These are phyloP conservation scores for Calonectria fujianensis DNA, from an alignment of 2,329 filamentous ascomycete species.

Conservation along the genomic window DNA sequence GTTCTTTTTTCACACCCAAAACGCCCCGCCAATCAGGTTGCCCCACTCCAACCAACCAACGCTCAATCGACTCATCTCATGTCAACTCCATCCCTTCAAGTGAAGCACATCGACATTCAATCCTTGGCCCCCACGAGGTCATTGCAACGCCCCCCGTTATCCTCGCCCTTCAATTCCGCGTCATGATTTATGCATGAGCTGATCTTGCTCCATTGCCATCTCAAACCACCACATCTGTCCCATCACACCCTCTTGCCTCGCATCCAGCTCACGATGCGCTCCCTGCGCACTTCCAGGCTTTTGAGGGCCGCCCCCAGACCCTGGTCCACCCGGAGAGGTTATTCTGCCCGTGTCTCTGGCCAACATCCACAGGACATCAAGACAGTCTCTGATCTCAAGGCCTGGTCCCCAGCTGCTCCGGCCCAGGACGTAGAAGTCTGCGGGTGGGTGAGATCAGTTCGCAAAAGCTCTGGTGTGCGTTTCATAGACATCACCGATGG, in stretches of 20 bases:
- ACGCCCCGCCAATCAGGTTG: conserved; percentile 26
- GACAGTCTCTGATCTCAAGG: conserved; percentile 74
- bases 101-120: conserved; percentile 3
- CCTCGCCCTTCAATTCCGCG: neutral
- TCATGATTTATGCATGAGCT: conserved; percentile 7
- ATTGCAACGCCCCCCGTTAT: neutral
- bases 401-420: conserved; percentile 66
- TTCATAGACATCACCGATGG: conserved; percentile 94
- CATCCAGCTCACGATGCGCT: conserved; percentile 47
- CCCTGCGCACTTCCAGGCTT: conserved; percentile 43
- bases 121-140: conserved; percentile 32
- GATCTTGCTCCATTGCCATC: conserved; percentile 4
- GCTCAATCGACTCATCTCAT: conserved; percentile 26
- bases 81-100: conserved; percentile 7
- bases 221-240: conserved; percentile 9
- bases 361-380: conserved; percentile 59
- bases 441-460: conserved; percentile 88
- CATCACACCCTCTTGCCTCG: conserved; percentile 26
- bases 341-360: conserved; percentile 59
- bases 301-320: conserved; percentile 32
- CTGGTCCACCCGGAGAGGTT: conserved; percentile 49
- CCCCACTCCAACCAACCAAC: conserved; percentile 24
- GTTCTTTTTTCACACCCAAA: neutral
- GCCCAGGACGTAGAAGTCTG: conserved; percentile 76
- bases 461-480: conserved; percentile 88